Evolutionary conservation across 108 stramenopile genomes (phyloP).

Genomic region (Nitzschia palea): DNA sequence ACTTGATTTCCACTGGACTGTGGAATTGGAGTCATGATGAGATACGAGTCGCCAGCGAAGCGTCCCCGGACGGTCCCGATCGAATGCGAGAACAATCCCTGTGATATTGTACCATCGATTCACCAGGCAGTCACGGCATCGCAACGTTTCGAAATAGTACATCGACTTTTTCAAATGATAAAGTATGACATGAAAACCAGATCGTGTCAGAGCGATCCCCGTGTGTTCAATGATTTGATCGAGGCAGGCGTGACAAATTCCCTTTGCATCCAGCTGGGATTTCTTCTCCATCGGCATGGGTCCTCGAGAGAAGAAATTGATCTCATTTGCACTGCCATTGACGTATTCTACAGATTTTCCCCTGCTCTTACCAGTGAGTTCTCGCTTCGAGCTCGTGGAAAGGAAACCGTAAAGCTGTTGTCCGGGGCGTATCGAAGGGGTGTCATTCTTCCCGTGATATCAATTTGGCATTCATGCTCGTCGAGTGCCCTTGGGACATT

Average conservation of each 20-base stretch:
- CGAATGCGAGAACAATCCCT: neutral
- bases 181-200: slow-evolving; percentile 21
- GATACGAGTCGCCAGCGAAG: slow-evolving; percentile 14
- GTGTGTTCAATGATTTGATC: slow-evolving; percentile 3
- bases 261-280: slow-evolving; percentile 38
- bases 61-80: neutral
- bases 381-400: slow-evolving; percentile 16
- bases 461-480: slow-evolving; percentile 34
- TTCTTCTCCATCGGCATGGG: slow-evolving; percentile 21
- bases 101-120: slow-evolving; percentile 7
- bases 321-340: slow-evolving; percentile 21
- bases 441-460: slow-evolving; percentile 13
- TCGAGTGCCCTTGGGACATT: slow-evolving; percentile 22
- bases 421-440: slow-evolving; percentile 8
- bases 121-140: slow-evolving; percentile 31
- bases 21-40: too few relatives aligned
- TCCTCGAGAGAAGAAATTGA: slow-evolving; percentile 13
- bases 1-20: too few relatives aligned
- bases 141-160: slow-evolving; percentile 24
- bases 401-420: slow-evolving; percentile 21
- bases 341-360: slow-evolving; percentile 29
- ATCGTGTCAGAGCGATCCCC: neutral
- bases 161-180: slow-evolving; percentile 9
- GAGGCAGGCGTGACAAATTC: slow-evolving; percentile 20
- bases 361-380: slow-evolving; percentile 14